Evolutionary conservation across 441 rosid species (phyloP).

Genomic region (Aquilaria agallochum): DNA sequence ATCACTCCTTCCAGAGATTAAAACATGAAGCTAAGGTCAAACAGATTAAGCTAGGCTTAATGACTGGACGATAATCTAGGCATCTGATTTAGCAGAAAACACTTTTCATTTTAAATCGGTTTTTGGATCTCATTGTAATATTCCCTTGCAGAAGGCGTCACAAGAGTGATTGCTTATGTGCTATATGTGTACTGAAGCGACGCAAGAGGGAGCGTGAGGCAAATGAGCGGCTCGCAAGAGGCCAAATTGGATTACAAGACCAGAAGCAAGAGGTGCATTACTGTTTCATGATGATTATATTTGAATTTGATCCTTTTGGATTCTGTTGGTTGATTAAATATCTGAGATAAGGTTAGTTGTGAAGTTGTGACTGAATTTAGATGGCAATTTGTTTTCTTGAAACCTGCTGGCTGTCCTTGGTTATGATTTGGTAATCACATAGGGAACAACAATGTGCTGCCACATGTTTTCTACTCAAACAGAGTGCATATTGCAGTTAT

Average conservation of each 20-base stretch:
- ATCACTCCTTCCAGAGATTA: too few species aligned
- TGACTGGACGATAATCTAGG: too few species aligned
- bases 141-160: slow-evolving; percentile 75
- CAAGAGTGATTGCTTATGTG: slow-evolving; percentile 95
- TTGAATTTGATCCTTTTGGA: background rate
- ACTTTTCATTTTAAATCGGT: too few species aligned
- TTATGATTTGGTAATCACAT: background rate
- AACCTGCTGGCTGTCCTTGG: background rate
- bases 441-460: too few species aligned
- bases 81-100: too few species aligned
- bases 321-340: too few species aligned
- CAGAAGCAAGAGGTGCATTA: slow-evolving; percentile 53
- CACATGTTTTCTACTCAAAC: background rate
- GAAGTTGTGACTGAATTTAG: too few species aligned
- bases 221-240: slow-evolving; percentile 52
- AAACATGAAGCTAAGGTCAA: too few species aligned
- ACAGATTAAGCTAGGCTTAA: too few species aligned
- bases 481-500: background rate
- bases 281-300: background rate
- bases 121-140: background rate
- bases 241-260: slow-evolving; percentile 50
- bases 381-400: too few species aligned
- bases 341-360: too few species aligned
- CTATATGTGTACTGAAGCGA: slow-evolving; percentile 84
- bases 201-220: slow-evolving; percentile 94